A percentile compares a stretch with the other conserved stretches of the same genome.
These are phyloP conservation scores for Boletus barrowsii DNA, from an alignment of 768 basidiomycete genomes.

Conservation along the genomic window DNA sequence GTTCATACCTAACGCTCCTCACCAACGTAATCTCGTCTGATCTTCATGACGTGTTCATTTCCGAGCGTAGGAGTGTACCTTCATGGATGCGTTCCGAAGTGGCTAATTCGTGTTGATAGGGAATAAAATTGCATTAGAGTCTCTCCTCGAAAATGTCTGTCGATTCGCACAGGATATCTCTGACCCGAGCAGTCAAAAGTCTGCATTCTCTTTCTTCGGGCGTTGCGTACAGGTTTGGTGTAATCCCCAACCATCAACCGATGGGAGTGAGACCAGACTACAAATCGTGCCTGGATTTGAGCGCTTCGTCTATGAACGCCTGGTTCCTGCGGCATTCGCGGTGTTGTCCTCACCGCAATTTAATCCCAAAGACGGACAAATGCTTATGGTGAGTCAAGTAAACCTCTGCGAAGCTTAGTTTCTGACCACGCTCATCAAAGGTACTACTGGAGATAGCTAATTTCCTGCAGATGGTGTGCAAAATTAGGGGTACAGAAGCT, in stretches of 20 bases:
- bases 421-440: slow-evolving; percentile 37
- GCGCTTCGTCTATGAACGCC: slow-evolving; percentile 81
- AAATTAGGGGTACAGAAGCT: slow-evolving; percentile 77
- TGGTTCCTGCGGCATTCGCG: slow-evolving; percentile 79
- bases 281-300: slow-evolving; percentile 82
- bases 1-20: slow-evolving; percentile 82
- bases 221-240: slow-evolving; percentile 70
- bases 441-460: slow-evolving; percentile 87
- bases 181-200: slow-evolving; percentile 73
- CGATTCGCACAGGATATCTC: slow-evolving; percentile 70
- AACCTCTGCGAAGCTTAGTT: background rate
- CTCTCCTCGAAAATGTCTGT: slow-evolving; percentile 71
- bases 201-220: slow-evolving; percentile 76
- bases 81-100: slow-evolving; percentile 21
- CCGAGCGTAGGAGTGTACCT: slow-evolving; percentile 56
- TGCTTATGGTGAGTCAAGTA: slow-evolving; percentile 60
- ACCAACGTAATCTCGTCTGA: slow-evolving; percentile 79
- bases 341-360: slow-evolving; percentile 77
- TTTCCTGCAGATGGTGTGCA: slow-evolving; percentile 75
- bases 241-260: slow-evolving; percentile 38
- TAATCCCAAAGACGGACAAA: slow-evolving; percentile 87
- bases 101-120: slow-evolving; percentile 33
- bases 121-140: slow-evolving; percentile 67
- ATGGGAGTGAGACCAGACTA: slow-evolving; percentile 33
- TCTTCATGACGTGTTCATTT: slow-evolving; percentile 81